phyloP scores from a whole-genome alignment of 805 yeast species.

The Lipomyces yamanashiensis region DNA sequence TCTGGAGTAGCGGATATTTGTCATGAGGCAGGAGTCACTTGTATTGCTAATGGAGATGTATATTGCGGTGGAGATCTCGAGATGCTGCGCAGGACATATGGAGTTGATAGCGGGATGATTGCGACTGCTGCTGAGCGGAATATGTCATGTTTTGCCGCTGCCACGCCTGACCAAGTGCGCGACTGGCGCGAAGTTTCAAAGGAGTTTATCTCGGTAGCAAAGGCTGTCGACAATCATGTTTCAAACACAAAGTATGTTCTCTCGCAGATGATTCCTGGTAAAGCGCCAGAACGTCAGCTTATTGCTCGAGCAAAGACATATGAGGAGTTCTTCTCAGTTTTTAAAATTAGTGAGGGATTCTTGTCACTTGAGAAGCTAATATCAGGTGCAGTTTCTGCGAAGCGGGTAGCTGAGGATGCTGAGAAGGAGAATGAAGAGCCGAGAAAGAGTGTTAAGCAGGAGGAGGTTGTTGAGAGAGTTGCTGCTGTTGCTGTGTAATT shows the following conservation, averaged over 20 bases:
- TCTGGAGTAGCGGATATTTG: conserved; percentile 66
- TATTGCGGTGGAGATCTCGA: conserved; percentile 58
- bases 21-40: conserved; percentile 62
- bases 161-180: conserved; percentile 42
- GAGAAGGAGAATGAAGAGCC: not conserved
- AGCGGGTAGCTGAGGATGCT: not conserved
- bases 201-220: conserved; percentile 62
- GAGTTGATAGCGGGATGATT: conserved; percentile 84
- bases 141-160: conserved; percentile 67
- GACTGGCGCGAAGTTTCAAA: conserved; percentile 58
- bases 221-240: conserved; percentile 61
- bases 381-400: not conserved
- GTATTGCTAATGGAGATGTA: conserved; percentile 84
- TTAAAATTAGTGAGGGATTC: not conserved
- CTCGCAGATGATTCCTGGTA: conserved; percentile 78
- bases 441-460: not conserved
- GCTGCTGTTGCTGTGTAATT: not conserved
- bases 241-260: conserved; percentile 84
- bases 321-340: conserved; percentile 40
- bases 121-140: conserved; percentile 89
- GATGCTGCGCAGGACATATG: conserved; percentile 57
- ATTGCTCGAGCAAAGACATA: conserved; percentile 61
- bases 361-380: not conserved
- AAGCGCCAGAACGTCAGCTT: conserved; percentile 60
- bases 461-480: not conserved